Conservation (phyloP, 2,329 filamentous ascomycete genomes). For the Fusarium algeriense region DNA sequence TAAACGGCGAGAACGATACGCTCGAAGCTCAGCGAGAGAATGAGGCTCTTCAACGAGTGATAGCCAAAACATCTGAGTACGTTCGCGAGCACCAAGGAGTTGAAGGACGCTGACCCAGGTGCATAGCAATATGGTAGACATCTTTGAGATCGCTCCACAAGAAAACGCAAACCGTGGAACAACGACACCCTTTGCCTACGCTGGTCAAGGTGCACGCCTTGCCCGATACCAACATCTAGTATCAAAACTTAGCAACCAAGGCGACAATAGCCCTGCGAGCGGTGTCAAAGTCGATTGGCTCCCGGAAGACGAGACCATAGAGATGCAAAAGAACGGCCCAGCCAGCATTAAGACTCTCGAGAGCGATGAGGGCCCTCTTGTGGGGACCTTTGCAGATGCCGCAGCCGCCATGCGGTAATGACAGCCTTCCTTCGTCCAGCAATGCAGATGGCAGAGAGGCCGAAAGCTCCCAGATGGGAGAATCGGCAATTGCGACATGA, state of each 20-base stretch:
- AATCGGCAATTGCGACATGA: constrained; percentile 18
- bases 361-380: constrained; percentile 58
- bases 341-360: constrained; percentile 52
- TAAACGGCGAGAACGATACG: constrained; percentile 68
- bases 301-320: constrained; percentile 63
- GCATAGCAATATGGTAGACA: constrained; percentile 73
- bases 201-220: constrained; percentile 67
- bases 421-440: neutral
- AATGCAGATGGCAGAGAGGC: constrained; percentile 6
- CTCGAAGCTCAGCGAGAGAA: constrained; percentile 73
- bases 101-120: constrained; percentile 18
- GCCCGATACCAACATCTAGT: constrained; percentile 72
- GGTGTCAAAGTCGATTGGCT: constrained; percentile 68
- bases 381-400: constrained; percentile 72
- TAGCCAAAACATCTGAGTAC: constrained; percentile 74
- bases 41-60: constrained; percentile 73
- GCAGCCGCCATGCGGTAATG: constrained; percentile 62
- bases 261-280: constrained; percentile 53
- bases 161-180: constrained; percentile 55
- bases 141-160: constrained; percentile 73
- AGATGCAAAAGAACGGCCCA: constrained; percentile 56
- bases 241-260: constrained; percentile 67
- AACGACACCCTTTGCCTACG: constrained; percentile 59
- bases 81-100: constrained; percentile 34
- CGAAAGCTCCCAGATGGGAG: neutral